phyloP scores from a whole-genome alignment of 2,329 filamentous ascomycete genomes.

The Aspergillus felis region DNA sequence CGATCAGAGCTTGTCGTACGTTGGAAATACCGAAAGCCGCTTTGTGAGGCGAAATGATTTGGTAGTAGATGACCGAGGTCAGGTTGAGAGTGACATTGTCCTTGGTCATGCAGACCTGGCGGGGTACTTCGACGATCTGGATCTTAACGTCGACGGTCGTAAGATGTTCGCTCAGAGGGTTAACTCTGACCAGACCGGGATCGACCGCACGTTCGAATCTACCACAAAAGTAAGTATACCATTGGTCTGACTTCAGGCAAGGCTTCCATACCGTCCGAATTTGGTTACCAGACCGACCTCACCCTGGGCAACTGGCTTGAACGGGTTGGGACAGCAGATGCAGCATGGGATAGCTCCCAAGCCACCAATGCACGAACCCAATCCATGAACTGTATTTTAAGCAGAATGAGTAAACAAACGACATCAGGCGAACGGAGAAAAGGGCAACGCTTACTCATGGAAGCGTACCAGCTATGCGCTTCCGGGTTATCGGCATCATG shows the following conservation, averaged over 20 bases:
- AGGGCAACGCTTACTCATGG: constrained; percentile 62
- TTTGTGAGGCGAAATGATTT: constrained; percentile 92
- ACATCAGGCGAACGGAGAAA: neutral
- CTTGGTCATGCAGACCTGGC: constrained; percentile 99
- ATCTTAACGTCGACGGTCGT: constrained; percentile 98
- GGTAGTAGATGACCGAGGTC: constrained; percentile 98
- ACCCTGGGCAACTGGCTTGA: constrained; percentile 86
- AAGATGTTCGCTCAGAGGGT: constrained; percentile 85
- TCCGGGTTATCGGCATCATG: constrained; percentile 63
- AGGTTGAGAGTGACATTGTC: constrained; percentile 94
- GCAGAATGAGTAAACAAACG: constrained; percentile 1
- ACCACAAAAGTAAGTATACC: constrained; percentile 24
- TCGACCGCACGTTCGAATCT: constrained; percentile 90
- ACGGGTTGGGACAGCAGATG: constrained; percentile 88
- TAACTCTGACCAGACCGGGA: constrained; percentile 94
- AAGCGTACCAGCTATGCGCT: constrained; percentile 82
- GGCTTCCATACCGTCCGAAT: constrained; percentile 61
- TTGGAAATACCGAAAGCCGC: constrained; percentile 95
- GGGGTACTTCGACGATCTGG: constrained; percentile 91
- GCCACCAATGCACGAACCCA: constrained; percentile 72
- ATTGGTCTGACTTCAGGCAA: neutral
- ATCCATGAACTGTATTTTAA: constrained; percentile 56
- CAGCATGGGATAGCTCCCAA: constrained; percentile 88
- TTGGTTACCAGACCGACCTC: constrained; percentile 94
- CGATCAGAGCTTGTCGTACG: constrained; percentile 90